phyloP scores from a whole-genome alignment of 2,329 filamentous ascomycete genomes.

The Beauveria sp. region DNA sequence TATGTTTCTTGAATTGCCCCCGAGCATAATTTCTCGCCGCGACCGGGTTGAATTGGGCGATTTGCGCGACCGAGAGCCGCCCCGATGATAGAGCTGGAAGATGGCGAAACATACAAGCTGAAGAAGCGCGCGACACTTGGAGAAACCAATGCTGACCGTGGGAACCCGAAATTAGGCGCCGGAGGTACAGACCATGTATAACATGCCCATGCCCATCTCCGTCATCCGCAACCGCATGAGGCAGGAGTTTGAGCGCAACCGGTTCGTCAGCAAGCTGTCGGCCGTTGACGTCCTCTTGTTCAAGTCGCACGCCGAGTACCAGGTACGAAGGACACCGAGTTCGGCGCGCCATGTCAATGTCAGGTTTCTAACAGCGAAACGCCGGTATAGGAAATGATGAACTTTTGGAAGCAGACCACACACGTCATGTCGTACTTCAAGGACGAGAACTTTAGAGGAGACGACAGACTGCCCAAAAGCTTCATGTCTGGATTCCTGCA shows the following conservation, averaged over 20 bases:
- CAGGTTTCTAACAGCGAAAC: not conserved
- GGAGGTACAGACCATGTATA: constrained; percentile 97
- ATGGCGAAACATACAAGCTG: not conserved
- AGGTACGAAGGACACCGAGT: constrained; percentile 50
- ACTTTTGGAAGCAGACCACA: constrained; percentile 96
- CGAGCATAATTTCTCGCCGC: not conserved
- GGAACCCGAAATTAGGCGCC: constrained; percentile 58
- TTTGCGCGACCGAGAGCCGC: not conserved
- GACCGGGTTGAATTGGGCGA: not conserved
- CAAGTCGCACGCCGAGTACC: constrained; percentile 88
- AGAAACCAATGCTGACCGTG: constrained; percentile 11
- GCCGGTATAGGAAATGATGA: constrained; percentile 75
- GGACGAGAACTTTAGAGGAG: constrained; percentile 68
- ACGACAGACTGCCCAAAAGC: constrained; percentile 71
- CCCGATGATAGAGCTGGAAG: not conserved
- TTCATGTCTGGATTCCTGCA: constrained; percentile 95
- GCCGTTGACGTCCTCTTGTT: constrained; percentile 85
- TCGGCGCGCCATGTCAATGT: not conserved
- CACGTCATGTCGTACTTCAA: constrained; percentile 98
- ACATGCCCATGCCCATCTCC: constrained; percentile 79
- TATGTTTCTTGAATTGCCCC: constrained; percentile 44
- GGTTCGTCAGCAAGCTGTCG: constrained; percentile 82
- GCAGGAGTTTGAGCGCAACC: constrained; percentile 92
- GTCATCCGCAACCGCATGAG: constrained; percentile 86
- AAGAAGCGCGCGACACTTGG: not conserved